Evolutionary conservation across 768 basidiomycete genomes (phyloP).

Genomic region (Chalciporus sphaerocephalus): DNA sequence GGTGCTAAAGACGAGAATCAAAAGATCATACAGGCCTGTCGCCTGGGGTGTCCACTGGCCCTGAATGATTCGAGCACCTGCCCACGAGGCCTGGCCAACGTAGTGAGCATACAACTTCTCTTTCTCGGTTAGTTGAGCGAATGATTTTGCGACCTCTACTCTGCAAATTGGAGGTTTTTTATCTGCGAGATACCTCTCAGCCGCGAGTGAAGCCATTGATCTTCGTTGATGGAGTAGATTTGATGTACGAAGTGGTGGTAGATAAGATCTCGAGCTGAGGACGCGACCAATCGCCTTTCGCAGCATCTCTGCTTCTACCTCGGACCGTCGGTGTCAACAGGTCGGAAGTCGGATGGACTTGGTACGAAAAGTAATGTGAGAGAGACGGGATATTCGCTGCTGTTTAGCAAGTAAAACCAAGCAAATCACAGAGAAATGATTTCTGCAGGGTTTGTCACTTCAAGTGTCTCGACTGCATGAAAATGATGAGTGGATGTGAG

Average conservation of each 20-base stretch:
- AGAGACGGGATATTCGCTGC: too few species aligned
- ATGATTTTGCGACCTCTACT: constrained; percentile 63
- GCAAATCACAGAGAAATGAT: too few species aligned
- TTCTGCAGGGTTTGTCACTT: not conserved
- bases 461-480: not conserved
- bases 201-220: constrained; percentile 34
- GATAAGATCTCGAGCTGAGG: constrained; percentile 14
- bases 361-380: not conserved
- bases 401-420: too few species aligned
- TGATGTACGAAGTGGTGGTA: not conserved
- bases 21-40: constrained; percentile 60
- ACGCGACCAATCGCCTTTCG: constrained; percentile 4
- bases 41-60: constrained; percentile 80
- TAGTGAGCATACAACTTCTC: constrained; percentile 82
- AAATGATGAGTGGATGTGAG: not conserved
- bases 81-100: constrained; percentile 71
- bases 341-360: constrained; percentile 8
- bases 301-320: constrained; percentile 5
- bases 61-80: constrained; percentile 79
- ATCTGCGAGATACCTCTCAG: constrained; percentile 73
- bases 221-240: constrained; percentile 1
- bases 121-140: constrained; percentile 59
- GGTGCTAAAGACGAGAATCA: constrained; percentile 65
- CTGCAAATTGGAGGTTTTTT: constrained; percentile 70
- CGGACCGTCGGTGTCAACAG: not conserved